Conservation (phyloP, 495 filamentous ascomycete genomes). For the Mytilinidion resinicola region DNA sequence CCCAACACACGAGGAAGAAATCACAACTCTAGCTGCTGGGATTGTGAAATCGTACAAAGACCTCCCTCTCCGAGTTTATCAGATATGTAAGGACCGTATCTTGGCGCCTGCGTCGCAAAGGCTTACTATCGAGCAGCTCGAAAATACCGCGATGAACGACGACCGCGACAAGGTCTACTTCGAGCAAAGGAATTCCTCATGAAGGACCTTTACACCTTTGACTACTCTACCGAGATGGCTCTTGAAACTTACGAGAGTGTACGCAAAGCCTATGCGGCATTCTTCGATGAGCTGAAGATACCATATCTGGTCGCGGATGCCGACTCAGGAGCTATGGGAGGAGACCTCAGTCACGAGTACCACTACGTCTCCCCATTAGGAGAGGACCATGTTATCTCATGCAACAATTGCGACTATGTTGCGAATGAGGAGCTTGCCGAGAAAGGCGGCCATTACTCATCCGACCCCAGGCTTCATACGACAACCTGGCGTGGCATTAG, state of each 20-base stretch:
- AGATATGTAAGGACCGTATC: slow-evolving; percentile 58
- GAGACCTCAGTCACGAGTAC: slow-evolving; percentile 88
- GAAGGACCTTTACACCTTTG: slow-evolving; percentile 99
- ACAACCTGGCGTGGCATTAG: slow-evolving; percentile 59
- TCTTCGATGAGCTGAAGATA: slow-evolving; percentile 79
- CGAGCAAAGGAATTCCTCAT: slow-evolving; percentile 92
- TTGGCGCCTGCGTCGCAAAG: background rate
- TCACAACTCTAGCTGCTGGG: slow-evolving; percentile 69
- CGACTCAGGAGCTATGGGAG: slow-evolving; percentile 93
- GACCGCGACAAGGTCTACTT: slow-evolving; percentile 81
- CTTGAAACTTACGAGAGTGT: slow-evolving; percentile 71
- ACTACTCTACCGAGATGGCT: slow-evolving; percentile 57
- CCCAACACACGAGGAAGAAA: slow-evolving; percentile 95
- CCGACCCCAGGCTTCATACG: background rate
- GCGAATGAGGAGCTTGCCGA: slow-evolving; percentile 79
- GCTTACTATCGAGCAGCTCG: slow-evolving; percentile 48
- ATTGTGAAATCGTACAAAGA: slow-evolving; percentile 79
- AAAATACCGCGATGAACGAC: slow-evolving; percentile 89
- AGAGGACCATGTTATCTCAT: slow-evolving; percentile 79
- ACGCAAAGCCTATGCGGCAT: slow-evolving; percentile 56
- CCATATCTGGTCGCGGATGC: slow-evolving; percentile 81
- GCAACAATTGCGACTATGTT: slow-evolving; percentile 63
- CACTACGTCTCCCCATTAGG: slow-evolving; percentile 75
- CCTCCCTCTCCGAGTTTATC: slow-evolving; percentile 81
- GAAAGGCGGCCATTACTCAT: slow-evolving; percentile 1